Percentiles rank a stretch among this genome's conserved stretches.
phyloP scores from a whole-genome alignment of 2,329 filamentous ascomycete species.

The Chrysosporium keratinophilum region DNA sequence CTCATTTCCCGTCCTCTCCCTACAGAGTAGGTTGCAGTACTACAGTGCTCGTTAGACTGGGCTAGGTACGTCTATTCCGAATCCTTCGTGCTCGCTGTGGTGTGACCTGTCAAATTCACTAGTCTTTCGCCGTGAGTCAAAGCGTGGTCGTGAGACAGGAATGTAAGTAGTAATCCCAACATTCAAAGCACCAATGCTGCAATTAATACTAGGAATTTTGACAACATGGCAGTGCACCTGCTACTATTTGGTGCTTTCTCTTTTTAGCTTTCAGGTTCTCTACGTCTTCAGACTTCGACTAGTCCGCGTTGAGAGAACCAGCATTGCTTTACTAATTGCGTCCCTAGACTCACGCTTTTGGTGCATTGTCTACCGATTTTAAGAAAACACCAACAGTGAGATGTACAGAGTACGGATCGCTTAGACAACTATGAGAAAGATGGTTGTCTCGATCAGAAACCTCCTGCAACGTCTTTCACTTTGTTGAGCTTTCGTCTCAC shows the following conservation, averaged over 20 bases:
- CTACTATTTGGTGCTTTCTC: neutral
- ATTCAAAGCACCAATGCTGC: neutral
- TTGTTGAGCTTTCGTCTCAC: neutral
- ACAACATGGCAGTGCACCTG: constrained; percentile 1
- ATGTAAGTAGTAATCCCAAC: neutral
- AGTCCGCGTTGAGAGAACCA: no score
- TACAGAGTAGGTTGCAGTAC: neutral
- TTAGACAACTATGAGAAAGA: no score
- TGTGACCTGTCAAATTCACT: constrained; percentile 5
- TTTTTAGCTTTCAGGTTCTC: no score
- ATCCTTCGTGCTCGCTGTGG: neutral
- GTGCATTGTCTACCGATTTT: neutral
- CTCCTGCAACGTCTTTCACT: no score
- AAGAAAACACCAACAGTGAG: no score
- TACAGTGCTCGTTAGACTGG: neutral
- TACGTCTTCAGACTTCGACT: no score
- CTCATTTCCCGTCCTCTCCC: neutral
- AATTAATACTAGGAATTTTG: neutral
- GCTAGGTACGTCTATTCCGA: neutral
- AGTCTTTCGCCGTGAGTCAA: constrained; percentile 4
- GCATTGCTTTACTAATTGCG: no score
- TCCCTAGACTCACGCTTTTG: neutral
- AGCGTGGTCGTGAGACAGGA: constrained; percentile 3
- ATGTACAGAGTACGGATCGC: no score
- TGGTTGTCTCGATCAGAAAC: no score